Evolutionary conservation across 1,139 yeast genomes (phyloP), one percentile per base, ranked within the genome.

Genomic region (Blastobotrys arbuscula): DNA sequence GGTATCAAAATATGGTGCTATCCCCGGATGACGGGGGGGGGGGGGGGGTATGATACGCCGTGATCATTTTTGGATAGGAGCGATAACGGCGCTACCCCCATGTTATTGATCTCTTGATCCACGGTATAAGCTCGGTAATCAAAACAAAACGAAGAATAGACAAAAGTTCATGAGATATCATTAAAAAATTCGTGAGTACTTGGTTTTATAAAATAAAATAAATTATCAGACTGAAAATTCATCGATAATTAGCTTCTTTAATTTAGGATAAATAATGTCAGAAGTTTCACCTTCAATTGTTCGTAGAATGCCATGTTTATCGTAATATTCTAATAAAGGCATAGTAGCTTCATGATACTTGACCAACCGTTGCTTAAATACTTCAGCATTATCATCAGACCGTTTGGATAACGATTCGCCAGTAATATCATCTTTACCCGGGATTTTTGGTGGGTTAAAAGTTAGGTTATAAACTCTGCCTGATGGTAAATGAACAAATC

Each of bases 391-490:
- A 62, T 90, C 97, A 60, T 90, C 97, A 0, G 81, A 74, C 50
- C 97, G 75, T 65, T 88, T 86, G 30, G 77, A 68, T 50, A 90
- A 71, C 1, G 87, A 82, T 61, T 90, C 97, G 0, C 96, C 96
- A 0, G 97, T 90, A 2, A 88, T 62, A 62, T 90, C 97, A 62
- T 90, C 97, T 53, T 69, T 75, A 45, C 87, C 94, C 0, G 89
- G 80, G 1, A 75, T 76, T 57, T 82, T 83, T 2, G 97, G 97
- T 2, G 97, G 97, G 59, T 86, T 88, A 66, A 87, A 90, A 52
- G 87, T 82, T 54, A 86, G 65, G 62, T 85, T 90, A 65, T 90
- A 90, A 1, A 89, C 84, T 54, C 97, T 71, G 0, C 97, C 97
- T 51, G 95, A 84, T 0, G 86, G 80, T 10, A 75, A 63, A 67